Evolutionary conservation across 129 eudicot species (phyloP), one percentile per base, ranked within the genome.

Genomic region (Flaveria bidentis): DNA sequence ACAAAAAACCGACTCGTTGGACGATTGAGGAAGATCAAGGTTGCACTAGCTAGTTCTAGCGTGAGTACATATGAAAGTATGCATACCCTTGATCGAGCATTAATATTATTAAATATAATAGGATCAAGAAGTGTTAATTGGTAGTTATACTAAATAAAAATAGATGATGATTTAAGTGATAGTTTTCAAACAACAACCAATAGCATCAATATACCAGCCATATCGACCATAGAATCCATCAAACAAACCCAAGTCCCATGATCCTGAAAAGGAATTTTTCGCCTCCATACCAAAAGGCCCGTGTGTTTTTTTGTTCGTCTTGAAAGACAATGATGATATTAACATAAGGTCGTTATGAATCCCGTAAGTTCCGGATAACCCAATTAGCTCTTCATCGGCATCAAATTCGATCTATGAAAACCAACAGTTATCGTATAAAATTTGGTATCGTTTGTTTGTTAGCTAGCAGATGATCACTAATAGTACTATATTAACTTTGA

Each of bases 221-320:
- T n/a, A 63, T n/a, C 78, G 78, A 3, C 83, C 83, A 72, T 51
- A 72, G 26, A 79, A 63, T 23, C 83, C 83, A 1, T 30, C 74
- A 79, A 79, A 79, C 26, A 18, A 39, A 2, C 83, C 73, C 28
- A 7, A 52, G 20, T 72, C 71, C 68, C 73, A 79, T 8, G 62
- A 17, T 5, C 6, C 17, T 23, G 78, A 63, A 53, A 72, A 79
- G n/a, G 0, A 16, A 46, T 53, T 41, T 17, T 39, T 1, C 17
- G 5, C 5, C 66, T 25, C 67, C n/a, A 23, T 12, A 63, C 83
- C 78, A 14, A 72, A 79, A 63, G 68, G 83, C 30, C 83, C 83
- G 23, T 53, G 23, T 14, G 4, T 67, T 1, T 26, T 72, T 72
- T 62, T 72, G 73, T 50, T 79, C 7, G 78, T 79, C 71, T 22